These are phyloP conservation scores for Calycina herbarum DNA, from an alignment of 2,329 filamentous ascomycete genomes.

Conservation along the genomic window DNA sequence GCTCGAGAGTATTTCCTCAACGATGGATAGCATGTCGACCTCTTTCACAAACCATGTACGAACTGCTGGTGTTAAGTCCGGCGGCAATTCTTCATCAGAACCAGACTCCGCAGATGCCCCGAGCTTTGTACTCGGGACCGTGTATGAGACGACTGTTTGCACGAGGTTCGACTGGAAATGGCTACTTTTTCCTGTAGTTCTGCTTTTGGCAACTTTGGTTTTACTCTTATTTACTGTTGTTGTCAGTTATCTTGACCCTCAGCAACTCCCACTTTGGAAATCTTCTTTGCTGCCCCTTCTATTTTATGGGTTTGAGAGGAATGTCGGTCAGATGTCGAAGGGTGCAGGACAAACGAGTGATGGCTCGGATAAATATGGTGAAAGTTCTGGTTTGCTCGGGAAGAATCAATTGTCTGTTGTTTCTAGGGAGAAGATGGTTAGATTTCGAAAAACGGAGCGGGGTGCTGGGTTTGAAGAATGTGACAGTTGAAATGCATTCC, in stretches of 20 bases:
- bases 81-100: not conserved
- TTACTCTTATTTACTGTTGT: not conserved
- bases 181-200: not conserved
- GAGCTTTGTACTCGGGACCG: not conserved
- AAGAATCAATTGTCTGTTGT: too few species aligned
- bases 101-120: not conserved
- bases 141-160: not conserved
- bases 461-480: too few species aligned
- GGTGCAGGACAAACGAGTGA: not conserved
- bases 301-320: not conserved
- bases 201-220: not conserved
- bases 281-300: not conserved
- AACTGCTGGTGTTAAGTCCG: not conserved
- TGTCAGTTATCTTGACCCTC: not conserved
- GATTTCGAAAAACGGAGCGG: too few species aligned
- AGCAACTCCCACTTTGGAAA: constrained; percentile 1
- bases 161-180: constrained; percentile 1
- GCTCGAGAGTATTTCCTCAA: not conserved
- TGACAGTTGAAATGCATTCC: too few species aligned
- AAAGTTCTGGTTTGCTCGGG: too few species aligned
- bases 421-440: too few species aligned
- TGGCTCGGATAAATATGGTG: too few species aligned
- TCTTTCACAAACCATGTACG: constrained; percentile 1
- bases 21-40: not conserved
- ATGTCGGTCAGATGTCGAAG: not conserved